These are phyloP conservation scores for Talaromyces ruber DNA, from an alignment of 495 filamentous ascomycete genomes.

Conservation along the genomic window DNA sequence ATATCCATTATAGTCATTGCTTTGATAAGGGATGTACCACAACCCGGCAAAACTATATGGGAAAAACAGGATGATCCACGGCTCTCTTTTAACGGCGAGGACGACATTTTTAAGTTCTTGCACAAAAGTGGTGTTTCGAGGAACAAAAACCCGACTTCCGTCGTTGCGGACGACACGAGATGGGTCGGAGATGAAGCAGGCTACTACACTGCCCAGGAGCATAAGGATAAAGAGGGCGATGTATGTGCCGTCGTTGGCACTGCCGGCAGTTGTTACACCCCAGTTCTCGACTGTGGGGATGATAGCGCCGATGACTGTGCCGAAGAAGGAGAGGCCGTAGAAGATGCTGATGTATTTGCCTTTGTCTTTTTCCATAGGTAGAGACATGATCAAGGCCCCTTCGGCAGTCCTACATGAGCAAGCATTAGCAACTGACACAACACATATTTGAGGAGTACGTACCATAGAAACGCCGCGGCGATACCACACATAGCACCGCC, in stretches of 20 bases:
- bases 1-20: conserved; percentile 10
- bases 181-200: conserved; percentile 10
- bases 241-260: conserved; percentile 11
- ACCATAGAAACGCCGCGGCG: conserved; percentile 12
- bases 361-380: conserved; percentile 11
- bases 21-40: conserved; percentile 13
- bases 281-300: conserved; percentile 12
- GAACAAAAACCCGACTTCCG: conserved; percentile 9
- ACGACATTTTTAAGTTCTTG: conserved; percentile 11
- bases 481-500: conserved; percentile 12
- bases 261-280: conserved; percentile 10
- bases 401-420: conserved; percentile 8
- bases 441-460: neutral
- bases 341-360: conserved; percentile 12
- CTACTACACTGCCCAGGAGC: conserved; percentile 10
- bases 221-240: conserved; percentile 12
- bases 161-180: conserved; percentile 9
- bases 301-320: conserved; percentile 11
- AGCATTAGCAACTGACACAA: neutral
- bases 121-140: conserved; percentile 8
- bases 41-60: conserved; percentile 11
- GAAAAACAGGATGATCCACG: conserved; percentile 9
- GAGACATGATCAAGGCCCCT: conserved; percentile 10
- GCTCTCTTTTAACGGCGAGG: conserved; percentile 7
- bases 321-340: conserved; percentile 12